Evolutionary conservation across 352 stramenopile genomes (phyloP).

Genomic region (Globisporangium nagaii): DNA sequence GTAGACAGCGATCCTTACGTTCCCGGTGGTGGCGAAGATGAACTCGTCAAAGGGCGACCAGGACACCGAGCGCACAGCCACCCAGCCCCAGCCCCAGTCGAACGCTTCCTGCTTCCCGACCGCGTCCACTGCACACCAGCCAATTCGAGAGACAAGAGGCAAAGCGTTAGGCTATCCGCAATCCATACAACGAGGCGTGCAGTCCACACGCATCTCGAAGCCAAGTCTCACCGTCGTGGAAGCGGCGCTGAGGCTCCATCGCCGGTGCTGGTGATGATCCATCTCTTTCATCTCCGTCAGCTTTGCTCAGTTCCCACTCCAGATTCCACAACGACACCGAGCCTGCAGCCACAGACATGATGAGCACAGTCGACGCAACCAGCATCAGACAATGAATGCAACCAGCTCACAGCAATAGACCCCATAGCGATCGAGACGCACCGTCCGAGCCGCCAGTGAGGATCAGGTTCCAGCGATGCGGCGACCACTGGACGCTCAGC

Average conservation of each 20-base stretch:
- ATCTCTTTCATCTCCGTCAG: background rate
- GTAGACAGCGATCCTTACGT: slow-evolving; percentile 40
- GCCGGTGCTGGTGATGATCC: background rate
- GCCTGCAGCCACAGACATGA: slow-evolving; percentile 24
- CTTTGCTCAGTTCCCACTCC: slow-evolving; percentile 18
- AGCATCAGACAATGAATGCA: too few relatives aligned
- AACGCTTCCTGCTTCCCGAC: slow-evolving; percentile 78
- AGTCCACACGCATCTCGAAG: background rate
- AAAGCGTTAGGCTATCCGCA: too few relatives aligned
- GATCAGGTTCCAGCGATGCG: slow-evolving; percentile 59
- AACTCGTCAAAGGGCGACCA: slow-evolving; percentile 83
- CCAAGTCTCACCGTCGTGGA: slow-evolving; percentile 76
- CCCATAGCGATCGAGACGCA: too few relatives aligned
- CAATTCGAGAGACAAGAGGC: too few relatives aligned
- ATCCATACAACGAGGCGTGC: background rate
- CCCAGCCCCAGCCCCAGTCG: slow-evolving; percentile 81
- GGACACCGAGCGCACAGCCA: slow-evolving; percentile 65
- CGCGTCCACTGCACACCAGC: slow-evolving; percentile 56
- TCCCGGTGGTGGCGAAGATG: slow-evolving; percentile 82
- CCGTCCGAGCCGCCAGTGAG: slow-evolving; percentile 77
- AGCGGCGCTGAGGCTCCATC: slow-evolving; percentile 68
- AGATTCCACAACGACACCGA: slow-evolving; percentile 80
- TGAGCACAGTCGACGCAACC: too few relatives aligned
- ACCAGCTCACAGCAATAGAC: too few relatives aligned
- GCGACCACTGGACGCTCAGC: slow-evolving; percentile 72